These are phyloP conservation scores for Streptanthus diversifolius DNA, from an alignment of 345 rosid species.

Conservation along the genomic window DNA sequence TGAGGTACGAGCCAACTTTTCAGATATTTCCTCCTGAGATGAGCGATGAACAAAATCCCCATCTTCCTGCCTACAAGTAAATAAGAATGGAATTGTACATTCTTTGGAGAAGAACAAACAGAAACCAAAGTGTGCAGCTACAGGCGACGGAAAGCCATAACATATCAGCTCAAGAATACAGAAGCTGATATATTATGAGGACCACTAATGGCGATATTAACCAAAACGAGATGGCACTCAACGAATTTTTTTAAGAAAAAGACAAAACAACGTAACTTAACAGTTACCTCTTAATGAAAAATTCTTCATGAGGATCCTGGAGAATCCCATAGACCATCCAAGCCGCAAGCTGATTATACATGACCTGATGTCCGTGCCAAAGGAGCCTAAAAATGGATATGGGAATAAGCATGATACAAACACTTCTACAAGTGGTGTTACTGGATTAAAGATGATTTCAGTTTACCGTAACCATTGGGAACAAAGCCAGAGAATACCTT, in stretches of 20 bases:
- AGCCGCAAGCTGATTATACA: constrained; percentile 91
- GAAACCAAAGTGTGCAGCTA: constrained; percentile 10
- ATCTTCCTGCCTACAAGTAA: constrained; percentile 72
- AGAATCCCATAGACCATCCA: constrained; percentile 98
- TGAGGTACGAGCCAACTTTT: constrained; percentile 63
- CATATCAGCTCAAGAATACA: background rate
- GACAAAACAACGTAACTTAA: background rate
- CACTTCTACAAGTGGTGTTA: background rate
- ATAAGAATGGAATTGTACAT: background rate
- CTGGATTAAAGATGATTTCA: background rate
- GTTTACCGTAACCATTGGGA: background rate
- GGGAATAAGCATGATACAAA: background rate
- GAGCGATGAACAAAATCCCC: constrained; percentile 55
- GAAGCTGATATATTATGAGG: background rate
- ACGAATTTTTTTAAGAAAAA: background rate
- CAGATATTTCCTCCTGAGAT: constrained; percentile 55
- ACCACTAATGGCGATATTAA: background rate
- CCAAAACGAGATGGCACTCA: background rate
- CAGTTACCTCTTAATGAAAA: constrained; percentile 73
- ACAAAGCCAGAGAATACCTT: constrained; percentile 45
- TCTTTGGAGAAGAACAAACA: background rate
- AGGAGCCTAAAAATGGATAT: constrained; percentile 59
- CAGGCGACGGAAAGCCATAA: background rate
- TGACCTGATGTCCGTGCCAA: constrained; percentile 97
- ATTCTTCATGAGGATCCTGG: constrained; percentile 91